Evolutionary conservation across 768 basidiomycete species (phyloP).

Genomic region (Gymnopilus dilepis): DNA sequence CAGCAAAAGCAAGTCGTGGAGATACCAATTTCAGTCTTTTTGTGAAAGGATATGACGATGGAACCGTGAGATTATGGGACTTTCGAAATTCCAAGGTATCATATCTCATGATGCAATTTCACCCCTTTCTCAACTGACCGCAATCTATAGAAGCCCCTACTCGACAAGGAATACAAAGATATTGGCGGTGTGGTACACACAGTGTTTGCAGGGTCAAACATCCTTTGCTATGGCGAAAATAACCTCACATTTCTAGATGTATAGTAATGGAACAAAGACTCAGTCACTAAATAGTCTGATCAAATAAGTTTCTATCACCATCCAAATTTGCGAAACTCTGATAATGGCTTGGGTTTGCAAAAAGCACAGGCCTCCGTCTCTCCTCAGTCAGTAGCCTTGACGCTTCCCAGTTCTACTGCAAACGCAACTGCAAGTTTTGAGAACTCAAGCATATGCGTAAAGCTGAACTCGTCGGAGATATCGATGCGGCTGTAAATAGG

Average conservation of each 20-base stretch:
- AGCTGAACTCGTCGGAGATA: conserved; percentile 87
- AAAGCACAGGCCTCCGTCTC: background rate
- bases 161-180: conserved; percentile 36
- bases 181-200: conserved; percentile 45
- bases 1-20: conserved; percentile 34
- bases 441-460: conserved; percentile 88
- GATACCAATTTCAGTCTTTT: conserved; percentile 46
- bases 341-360: background rate
- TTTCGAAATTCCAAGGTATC: conserved; percentile 51
- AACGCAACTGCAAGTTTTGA: conserved; percentile 84
- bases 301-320: conserved; percentile 12
- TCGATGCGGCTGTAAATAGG: conserved; percentile 71
- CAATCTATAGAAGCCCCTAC: conserved; percentile 38
- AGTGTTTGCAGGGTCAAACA: conserved; percentile 41
- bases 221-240: conserved; percentile 46
- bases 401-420: conserved; percentile 74
- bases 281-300: conserved; percentile 4
- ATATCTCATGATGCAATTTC: background rate
- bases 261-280: conserved; percentile 4
- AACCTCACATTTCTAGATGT: conserved; percentile 41
- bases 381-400: conserved; percentile 35
- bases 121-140: background rate
- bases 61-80: conserved; percentile 52
- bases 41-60: conserved; percentile 51
- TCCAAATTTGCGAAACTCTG: background rate